Percentiles rank a stretch among this genome's conserved stretches.
Conservation (phyloP, 306 rosid genomes). For the Cicer chorassanicum region DNA sequence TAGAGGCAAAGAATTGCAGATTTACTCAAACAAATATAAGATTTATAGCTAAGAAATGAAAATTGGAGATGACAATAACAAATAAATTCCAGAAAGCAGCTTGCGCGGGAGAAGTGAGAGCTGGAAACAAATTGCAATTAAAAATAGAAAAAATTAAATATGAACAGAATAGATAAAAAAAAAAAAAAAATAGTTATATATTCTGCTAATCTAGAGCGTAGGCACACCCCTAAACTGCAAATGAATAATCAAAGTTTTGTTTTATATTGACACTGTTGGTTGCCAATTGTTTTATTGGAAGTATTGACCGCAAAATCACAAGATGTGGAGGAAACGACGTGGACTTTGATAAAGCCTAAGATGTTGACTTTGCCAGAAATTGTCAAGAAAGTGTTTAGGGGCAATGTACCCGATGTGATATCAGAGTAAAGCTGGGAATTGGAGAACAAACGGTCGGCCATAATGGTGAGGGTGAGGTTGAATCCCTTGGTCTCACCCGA, state of each 20-base stretch:
- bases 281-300: constrained; percentile 47
- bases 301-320: constrained; percentile 61
- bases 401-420: constrained; percentile 61
- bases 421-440: constrained; percentile 62
- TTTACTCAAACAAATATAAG: background rate
- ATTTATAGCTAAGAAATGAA: constrained; percentile 14
- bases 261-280: constrained; percentile 63
- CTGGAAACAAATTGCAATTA: background rate
- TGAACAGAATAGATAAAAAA: constrained; percentile 9
- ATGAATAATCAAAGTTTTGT: constrained; percentile 54
- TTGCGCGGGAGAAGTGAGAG: background rate
- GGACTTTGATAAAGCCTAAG: constrained; percentile 63
- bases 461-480: constrained; percentile 66
- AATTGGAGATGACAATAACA: constrained; percentile 1
- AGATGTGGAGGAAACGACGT: constrained; percentile 58
- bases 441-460: constrained; percentile 71
- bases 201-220: background rate
- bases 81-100: constrained; percentile 25
- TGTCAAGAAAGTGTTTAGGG: constrained; percentile 53
- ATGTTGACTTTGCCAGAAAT: constrained; percentile 65
- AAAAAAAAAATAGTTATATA: constrained; percentile 4
- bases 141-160: constrained; percentile 19
- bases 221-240: constrained; percentile 8
- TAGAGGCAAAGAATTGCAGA: background rate
- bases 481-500: constrained; percentile 55